Conservation (phyloP, 2,329 filamentous ascomycete species). For the Pseudocercospora pini-densiflorae region DNA sequence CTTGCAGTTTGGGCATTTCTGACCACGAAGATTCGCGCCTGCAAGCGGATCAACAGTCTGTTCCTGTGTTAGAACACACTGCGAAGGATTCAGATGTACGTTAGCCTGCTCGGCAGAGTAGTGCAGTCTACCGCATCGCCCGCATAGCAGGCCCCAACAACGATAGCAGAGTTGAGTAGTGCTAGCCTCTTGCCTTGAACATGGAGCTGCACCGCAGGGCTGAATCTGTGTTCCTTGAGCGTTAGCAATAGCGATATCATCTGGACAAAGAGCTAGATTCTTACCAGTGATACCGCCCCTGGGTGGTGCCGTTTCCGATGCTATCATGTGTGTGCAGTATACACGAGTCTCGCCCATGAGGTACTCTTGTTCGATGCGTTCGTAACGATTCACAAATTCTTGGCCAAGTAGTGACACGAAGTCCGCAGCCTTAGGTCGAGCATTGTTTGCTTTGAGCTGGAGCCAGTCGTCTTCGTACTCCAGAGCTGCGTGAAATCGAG, state of each 20-base stretch:
- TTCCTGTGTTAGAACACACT: background rate
- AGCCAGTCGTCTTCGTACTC: background rate
- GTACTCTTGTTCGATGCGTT: too few species aligned
- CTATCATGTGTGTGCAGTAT: background rate
- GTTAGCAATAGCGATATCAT: background rate
- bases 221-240: background rate
- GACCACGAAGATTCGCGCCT: background rate
- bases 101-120: background rate
- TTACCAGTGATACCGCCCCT: background rate
- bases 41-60: background rate
- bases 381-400: too few species aligned
- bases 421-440: too few species aligned
- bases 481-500: background rate
- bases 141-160: background rate
- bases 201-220: background rate
- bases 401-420: too few species aligned
- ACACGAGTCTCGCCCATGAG: background rate
- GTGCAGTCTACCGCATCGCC: background rate
- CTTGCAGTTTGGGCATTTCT: slow-evolving; percentile 10
- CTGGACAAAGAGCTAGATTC: background rate
- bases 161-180: background rate
- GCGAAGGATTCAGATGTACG: background rate
- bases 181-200: background rate
- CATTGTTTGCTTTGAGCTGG: too few species aligned
- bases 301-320: background rate